These are phyloP conservation scores for Arthrinium phaeospermum DNA, from an alignment of 2,329 filamentous ascomycete genomes.

Conservation along the genomic window DNA sequence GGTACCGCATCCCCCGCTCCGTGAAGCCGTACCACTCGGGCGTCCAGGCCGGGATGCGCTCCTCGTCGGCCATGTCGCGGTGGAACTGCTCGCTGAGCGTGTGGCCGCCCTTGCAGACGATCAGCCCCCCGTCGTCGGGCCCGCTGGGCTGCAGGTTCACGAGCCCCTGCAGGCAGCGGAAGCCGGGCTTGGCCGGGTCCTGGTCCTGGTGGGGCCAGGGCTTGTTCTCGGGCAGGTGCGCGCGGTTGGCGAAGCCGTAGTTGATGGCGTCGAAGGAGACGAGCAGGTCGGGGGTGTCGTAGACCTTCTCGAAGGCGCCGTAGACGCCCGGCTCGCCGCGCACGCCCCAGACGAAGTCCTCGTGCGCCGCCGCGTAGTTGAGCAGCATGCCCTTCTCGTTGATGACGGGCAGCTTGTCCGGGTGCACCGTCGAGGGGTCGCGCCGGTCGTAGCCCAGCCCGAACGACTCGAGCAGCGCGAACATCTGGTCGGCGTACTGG, in stretches of 20 bases:
- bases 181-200: slow-evolving; percentile 49
- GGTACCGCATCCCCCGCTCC: slow-evolving; percentile 43
- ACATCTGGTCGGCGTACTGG: slow-evolving; percentile 29
- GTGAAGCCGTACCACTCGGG: slow-evolving; percentile 44
- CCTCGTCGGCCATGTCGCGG: slow-evolving; percentile 36
- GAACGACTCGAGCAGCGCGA: slow-evolving; percentile 27
- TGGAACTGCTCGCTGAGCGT: slow-evolving; percentile 42
- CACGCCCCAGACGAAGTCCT: slow-evolving; percentile 55
- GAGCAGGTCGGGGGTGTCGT: slow-evolving; percentile 50
- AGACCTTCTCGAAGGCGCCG: slow-evolving; percentile 52
- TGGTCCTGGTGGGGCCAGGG: slow-evolving; percentile 55
- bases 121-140: slow-evolving; percentile 41
- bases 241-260: slow-evolving; percentile 45
- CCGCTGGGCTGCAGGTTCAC: slow-evolving; percentile 49
- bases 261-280: slow-evolving; percentile 57
- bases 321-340: slow-evolving; percentile 54
- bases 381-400: slow-evolving; percentile 56
- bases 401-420: slow-evolving; percentile 43
- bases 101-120: slow-evolving; percentile 39
- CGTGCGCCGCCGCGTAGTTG: slow-evolving; percentile 52
- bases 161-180: slow-evolving; percentile 57
- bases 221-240: slow-evolving; percentile 42
- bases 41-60: slow-evolving; percentile 43
- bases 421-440: slow-evolving; percentile 44
- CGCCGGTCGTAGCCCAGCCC: slow-evolving; percentile 36